Base-by-base conservation (phyloP, 2,329 filamentous ascomycete genomes). In the Diplocarpon rosae region DNA sequence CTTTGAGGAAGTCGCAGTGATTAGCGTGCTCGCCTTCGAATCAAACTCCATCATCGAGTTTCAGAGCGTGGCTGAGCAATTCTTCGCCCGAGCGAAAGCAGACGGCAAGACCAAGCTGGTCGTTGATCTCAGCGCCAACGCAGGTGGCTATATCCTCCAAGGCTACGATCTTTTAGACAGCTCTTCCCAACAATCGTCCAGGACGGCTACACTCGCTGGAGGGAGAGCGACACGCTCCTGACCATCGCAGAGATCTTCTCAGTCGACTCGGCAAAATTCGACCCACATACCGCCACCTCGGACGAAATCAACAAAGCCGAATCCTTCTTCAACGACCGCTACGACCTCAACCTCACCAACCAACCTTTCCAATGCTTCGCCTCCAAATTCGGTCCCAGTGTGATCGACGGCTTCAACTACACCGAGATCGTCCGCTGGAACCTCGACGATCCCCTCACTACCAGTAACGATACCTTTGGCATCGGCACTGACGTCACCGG, bases 41-140 rank as follows among this genome's bases (percentile, higher is more conserved):
- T 53, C 57, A 0, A 44, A 57, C 17, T 49, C 46, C 2, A 14
- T 40, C 10, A 32, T 43, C 7, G 57, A 61, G 42, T 62, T 61
- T 33, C 59, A 62, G 39, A 38, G 45, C 14, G 49, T 59, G 1
- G 51, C 44, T 7, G 41, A 59, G 39, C 44, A 61, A 4, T 67
- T 78, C 52, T 64, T 80, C 13, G 60, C 65, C 0, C 61, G 65
- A 33, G 68, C 68, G 11, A 66, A 68, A 34, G 50, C 59, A 1
- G 63, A 64, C 1, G 66, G 68, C 2, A 78, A 78, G 57, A 73
- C 65, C 1, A 78, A 75, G 57, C 65, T 85, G 5, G 67, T 85
- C 27, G 72, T 85, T 47, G 81, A 85, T 50, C 56, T 84, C 6
- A 69, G 73, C 3, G 68, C 65, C 2, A 85, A 85, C 51, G 66